Evolutionary conservation across 371 early-diverging fungal species (phyloP).

Genomic region (Mortierella sp.): DNA sequence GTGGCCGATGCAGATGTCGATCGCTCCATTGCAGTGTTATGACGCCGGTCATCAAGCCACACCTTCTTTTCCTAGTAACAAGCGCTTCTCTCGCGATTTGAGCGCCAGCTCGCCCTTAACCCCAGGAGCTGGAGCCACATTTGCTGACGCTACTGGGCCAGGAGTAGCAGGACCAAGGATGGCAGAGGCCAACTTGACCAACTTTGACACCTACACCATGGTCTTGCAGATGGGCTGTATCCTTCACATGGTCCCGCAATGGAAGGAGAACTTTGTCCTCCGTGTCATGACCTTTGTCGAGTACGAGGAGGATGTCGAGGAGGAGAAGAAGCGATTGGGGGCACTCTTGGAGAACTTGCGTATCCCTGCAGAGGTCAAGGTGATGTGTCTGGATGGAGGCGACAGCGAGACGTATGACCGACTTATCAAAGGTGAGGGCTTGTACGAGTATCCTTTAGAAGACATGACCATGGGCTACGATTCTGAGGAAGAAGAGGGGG

Average conservation of each 20-base stretch:
- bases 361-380: slow-evolving; percentile 68
- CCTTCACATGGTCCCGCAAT: slow-evolving; percentile 72
- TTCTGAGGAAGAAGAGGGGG: slow-evolving; percentile 1
- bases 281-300: slow-evolving; percentile 77
- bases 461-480: slow-evolving; percentile 18
- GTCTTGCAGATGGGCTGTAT: slow-evolving; percentile 81
- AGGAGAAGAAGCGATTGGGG: slow-evolving; percentile 63
- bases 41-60: slow-evolving; percentile 20
- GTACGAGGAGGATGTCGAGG: slow-evolving; percentile 63
- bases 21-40: slow-evolving; percentile 27
- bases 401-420: slow-evolving; percentile 60
- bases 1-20: slow-evolving; percentile 74
- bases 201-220: slow-evolving; percentile 79
- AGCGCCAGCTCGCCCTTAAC: slow-evolving; percentile 7
- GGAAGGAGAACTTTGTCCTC: slow-evolving; percentile 64
- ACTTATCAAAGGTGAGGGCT: slow-evolving; percentile 41
- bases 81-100: slow-evolving; percentile 35
- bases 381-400: slow-evolving; percentile 63
- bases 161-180: background rate
- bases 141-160: background rate
- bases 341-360: slow-evolving; percentile 68
- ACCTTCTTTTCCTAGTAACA: slow-evolving; percentile 3
- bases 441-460: background rate
- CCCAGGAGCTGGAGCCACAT: slow-evolving; percentile 6
- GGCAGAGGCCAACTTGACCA: slow-evolving; percentile 61